A percentile compares a stretch with the other conserved stretches of the same genome.
phyloP scores from a whole-genome alignment of 257 asterid species.

The Oldenlandia corymbosa region DNA sequence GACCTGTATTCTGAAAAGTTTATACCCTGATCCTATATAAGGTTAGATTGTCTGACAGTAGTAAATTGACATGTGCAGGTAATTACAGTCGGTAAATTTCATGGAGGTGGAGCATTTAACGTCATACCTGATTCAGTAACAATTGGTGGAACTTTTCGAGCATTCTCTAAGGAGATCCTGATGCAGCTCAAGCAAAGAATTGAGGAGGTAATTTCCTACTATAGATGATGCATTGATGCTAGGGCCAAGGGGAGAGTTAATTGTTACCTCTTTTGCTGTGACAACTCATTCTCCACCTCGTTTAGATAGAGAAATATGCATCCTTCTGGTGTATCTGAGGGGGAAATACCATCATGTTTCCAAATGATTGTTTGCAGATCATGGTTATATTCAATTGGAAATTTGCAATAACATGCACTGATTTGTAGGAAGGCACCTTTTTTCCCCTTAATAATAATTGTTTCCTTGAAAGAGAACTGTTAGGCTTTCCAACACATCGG shows the following conservation, averaged over 20 bases:
- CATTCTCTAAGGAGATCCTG: slow-evolving; percentile 66
- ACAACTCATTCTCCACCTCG: neutral
- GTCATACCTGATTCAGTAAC: slow-evolving; percentile 92
- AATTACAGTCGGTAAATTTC: slow-evolving; percentile 75
- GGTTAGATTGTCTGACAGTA: neutral
- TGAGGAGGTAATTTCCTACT: slow-evolving; percentile 45
- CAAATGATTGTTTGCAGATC: neutral
- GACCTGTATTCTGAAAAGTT: neutral
- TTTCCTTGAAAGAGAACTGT: neutral
- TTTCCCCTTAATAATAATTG: too few species aligned
- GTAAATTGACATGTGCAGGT: slow-evolving; percentile 41
- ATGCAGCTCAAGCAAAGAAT: slow-evolving; percentile 64
- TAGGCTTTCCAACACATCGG: too few species aligned
- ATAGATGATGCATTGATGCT: neutral
- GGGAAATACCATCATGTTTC: neutral
- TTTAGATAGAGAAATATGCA: neutral
- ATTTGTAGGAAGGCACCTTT: neutral
- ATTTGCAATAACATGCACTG: neutral
- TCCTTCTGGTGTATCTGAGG: neutral
- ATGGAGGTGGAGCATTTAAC: slow-evolving; percentile 88
- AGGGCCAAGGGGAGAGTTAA: neutral
- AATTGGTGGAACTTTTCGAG: slow-evolving; percentile 90
- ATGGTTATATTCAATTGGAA: neutral
- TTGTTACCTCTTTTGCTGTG: neutral
- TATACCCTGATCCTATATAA: neutral